Base-by-base conservation (phyloP, 2,329 filamentous ascomycete genomes). In the Aspergillus glaucus region DNA sequence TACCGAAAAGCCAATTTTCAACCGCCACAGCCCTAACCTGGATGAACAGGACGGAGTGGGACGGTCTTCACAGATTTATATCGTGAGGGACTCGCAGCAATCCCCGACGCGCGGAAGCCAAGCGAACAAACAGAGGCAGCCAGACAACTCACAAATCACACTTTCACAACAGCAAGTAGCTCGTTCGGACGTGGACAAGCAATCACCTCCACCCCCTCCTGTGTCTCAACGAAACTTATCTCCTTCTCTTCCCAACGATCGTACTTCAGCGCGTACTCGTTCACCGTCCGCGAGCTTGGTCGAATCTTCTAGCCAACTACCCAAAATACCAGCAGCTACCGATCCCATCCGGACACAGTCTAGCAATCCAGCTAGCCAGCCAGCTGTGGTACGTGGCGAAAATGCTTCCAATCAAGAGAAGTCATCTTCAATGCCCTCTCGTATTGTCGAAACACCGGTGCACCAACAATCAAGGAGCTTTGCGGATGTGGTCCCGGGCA, bases 391-490 rank as follows among this genome's bases (percentile, higher is more conserved):
- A 6, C 46, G 48, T 15, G 44, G 46, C 8, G 50, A 50, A 4
- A 53, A 48, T 21, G 43, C 24, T 19, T 49, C 52, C 7, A 56
- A 55, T 36, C 22, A 45, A 17, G 61, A 56, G 8, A 67, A 69
- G 45, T 55, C 61, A 6, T 70, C 67, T 5, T 70, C 67, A 9
- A 65, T 71, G 60, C 64, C 63, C 7, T 71, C 69, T 22, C 64
- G 61, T 32, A 59, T 72, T n/a, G 62, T 61, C 17, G 68, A 72
- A 52, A 73, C 70, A 4, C 70, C 70, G 17, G 53, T 68, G 40
- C 61, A 64, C 22, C 57, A 55, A n/a, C 55, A 52, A 39, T 51
- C 49, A 28, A 59, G 46, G 44, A 50, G 44, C 43, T 48, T 58
- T 37, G 56, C 53, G 9, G 61, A 66, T 39, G 57, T 62, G 36